phyloP scores from a whole-genome alignment of 2,329 filamentous ascomycete species.

The Aspergillus texensis region DNA sequence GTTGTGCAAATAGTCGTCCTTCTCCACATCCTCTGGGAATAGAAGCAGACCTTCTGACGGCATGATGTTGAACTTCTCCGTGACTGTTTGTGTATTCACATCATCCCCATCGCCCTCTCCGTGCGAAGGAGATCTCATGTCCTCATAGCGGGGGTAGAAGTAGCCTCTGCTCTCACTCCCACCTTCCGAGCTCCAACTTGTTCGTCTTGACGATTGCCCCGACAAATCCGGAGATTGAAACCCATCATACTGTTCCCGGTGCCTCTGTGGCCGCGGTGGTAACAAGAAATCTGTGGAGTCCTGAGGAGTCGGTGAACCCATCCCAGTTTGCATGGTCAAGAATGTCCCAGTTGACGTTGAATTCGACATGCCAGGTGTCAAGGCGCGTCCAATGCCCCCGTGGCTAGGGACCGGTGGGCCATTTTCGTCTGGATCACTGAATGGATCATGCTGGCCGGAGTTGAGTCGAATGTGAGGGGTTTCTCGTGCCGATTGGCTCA shows the following conservation, averaged over 20 bases:
- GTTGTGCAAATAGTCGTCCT: conserved; percentile 73
- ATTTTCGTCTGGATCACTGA: conserved; percentile 40
- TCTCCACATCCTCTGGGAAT: conserved; percentile 73
- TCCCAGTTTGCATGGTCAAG: conserved; percentile 37
- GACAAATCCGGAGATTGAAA: conserved; percentile 53
- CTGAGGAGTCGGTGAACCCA: conserved; percentile 53
- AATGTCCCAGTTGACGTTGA: conserved; percentile 35
- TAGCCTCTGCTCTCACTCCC: conserved; percentile 55
- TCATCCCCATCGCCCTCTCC: conserved; percentile 66
- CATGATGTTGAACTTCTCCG: conserved; percentile 73
- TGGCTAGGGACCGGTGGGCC: conserved; percentile 23
- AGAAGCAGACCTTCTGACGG: conserved; percentile 67
- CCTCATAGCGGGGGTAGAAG: conserved; percentile 61
- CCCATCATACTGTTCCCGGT: conserved; percentile 54
- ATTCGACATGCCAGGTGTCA: conserved; percentile 19
- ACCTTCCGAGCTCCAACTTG: conserved; percentile 66
- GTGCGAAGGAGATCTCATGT: conserved; percentile 61
- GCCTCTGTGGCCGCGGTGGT: conserved; percentile 51
- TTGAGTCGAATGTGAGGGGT: conserved; percentile 67
- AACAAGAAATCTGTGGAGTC: conserved; percentile 44
- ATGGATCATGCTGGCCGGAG: conserved; percentile 59
- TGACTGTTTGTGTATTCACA: conserved; percentile 72
- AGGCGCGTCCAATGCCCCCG: conserved; percentile 27
- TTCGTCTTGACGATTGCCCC: conserved; percentile 60
- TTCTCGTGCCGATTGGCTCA: conserved; percentile 15